These are phyloP conservation scores for Penicillium flavigenum DNA, from an alignment of 495 filamentous ascomycete genomes.

Conservation along the genomic window DNA sequence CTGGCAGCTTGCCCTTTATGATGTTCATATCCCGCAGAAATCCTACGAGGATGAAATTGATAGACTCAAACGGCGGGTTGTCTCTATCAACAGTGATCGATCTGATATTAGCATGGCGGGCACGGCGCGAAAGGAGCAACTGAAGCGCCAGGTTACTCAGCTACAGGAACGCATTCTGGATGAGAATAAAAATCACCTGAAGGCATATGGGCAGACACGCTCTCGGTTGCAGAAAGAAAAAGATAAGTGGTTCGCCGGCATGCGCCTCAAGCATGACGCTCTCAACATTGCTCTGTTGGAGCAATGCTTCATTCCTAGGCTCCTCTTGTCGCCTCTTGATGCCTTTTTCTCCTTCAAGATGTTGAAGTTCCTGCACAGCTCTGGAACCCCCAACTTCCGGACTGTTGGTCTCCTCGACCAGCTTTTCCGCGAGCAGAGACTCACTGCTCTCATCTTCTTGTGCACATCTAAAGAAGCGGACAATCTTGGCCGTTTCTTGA, in stretches of 20 bases:
- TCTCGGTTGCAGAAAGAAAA: constrained; percentile 73
- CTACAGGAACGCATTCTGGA: constrained; percentile 60
- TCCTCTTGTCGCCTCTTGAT: constrained; percentile 80
- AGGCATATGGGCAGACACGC: constrained; percentile 60
- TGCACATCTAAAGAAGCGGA: constrained; percentile 89
- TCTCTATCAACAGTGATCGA: constrained; percentile 65
- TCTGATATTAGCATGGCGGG: constrained; percentile 64
- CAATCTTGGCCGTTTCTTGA: constrained; percentile 84
- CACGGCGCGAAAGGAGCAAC: constrained; percentile 60
- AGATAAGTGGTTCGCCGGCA: constrained; percentile 69
- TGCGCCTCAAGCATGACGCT: constrained; percentile 60
- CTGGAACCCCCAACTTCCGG: constrained; percentile 80
- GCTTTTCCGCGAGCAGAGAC: constrained; percentile 75
- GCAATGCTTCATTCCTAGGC: constrained; percentile 84
- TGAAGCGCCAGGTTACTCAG: constrained; percentile 59
- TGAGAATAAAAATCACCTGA: constrained; percentile 69
- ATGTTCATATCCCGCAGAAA: constrained; percentile 68
- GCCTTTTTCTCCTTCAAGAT: constrained; percentile 84
- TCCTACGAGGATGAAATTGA: constrained; percentile 73
- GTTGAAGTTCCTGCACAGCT: constrained; percentile 79
- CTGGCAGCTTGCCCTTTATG: constrained; percentile 83
- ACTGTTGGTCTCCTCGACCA: constrained; percentile 81
- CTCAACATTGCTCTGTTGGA: constrained; percentile 77
- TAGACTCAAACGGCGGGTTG: constrained; percentile 58
- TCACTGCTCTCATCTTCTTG: constrained; percentile 78